Evolutionary conservation across 2,329 filamentous ascomycete species (phyloP), one percentile per base, ranked within the genome.

Genomic region (Diaporthe citri): DNA sequence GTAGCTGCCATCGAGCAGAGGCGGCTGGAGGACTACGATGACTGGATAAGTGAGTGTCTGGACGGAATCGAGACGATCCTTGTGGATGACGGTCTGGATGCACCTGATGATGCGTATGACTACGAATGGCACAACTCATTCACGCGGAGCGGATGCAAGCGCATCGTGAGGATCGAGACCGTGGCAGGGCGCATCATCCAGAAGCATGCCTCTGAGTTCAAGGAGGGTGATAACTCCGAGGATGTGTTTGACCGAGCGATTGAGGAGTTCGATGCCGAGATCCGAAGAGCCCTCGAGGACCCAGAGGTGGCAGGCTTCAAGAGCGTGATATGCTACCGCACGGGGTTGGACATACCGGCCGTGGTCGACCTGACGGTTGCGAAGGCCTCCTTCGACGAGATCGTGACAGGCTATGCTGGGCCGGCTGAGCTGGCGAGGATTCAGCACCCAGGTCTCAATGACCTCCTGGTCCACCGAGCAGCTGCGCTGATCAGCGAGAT

Each of bases 311-410:
- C 91, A 1, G 95, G 90, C 2, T 97, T 97, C 88, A 97, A 97
- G 82, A 94, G 92, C 1, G 91, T 96, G 66, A 90, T 97, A 73
- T 96, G 94, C 83, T 97, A 97, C 81, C 89, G 94, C 20, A 94
- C 92, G 0, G 95, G 95, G 0, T 86, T 96, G 8, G 89, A 90
- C 52, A 86, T 96, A 22, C 84, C 88, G 0, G 77, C 77, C 12
- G 77, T 79, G n/a, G 80, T 87, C 10, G 84, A 88, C 71, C 81
- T 87, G 1, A 84, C 86, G 2, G 85, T 79, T 0, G 83, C 84
- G 0, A 79, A 85, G 15, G 80, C 84, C 34, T 84, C 83, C 2
- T 86, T 89, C 39, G 72, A 77, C 20, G 71, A 78, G 1, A 84
- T 89, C 15, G 48, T 84, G 12, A 72, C 77, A 36, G 77, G 80